Conservation (phyloP, 75 land plant genomes). For the Selaginella moellendorffii region DNA sequence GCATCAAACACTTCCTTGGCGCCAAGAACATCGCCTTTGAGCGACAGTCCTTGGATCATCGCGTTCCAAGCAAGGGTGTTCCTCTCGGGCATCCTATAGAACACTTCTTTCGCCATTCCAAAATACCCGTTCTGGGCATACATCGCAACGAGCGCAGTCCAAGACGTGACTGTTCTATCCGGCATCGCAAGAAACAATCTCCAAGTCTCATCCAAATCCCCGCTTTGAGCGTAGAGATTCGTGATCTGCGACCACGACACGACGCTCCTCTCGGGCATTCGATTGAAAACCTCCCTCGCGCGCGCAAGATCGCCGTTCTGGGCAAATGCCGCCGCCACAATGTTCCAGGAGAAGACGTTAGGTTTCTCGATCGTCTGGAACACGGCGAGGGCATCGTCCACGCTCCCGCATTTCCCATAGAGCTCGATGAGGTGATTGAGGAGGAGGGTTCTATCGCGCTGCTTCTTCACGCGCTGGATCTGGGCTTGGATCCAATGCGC, state of each 20-base stretch:
- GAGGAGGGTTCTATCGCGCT: not conserved
- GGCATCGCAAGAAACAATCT: not conserved
- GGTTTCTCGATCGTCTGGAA: not conserved
- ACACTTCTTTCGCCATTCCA: not conserved
- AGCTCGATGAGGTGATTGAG: constrained; percentile 3
- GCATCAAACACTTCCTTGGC: not conserved
- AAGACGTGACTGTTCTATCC: not conserved
- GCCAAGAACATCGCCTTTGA: not conserved
- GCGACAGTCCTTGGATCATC: not conserved
- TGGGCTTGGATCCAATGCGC: not conserved
- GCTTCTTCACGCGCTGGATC: not conserved
- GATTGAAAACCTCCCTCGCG: not conserved
- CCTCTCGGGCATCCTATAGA: not conserved
- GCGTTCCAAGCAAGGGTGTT: not conserved
- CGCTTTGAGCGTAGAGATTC: not conserved
- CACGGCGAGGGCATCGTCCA: not conserved
- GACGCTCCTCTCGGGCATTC: not conserved
- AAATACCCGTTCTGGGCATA: not conserved
- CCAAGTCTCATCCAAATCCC: not conserved
- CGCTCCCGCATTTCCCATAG: constrained; percentile 1
- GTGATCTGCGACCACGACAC: not conserved
- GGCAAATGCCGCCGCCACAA: not conserved
- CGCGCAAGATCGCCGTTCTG: not conserved
- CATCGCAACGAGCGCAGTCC: not conserved
- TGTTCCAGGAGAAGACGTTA: constrained; percentile 10